phyloP scores from a whole-genome alignment of 768 basidiomycete species.

The Leccinum pellstonianum region DNA sequence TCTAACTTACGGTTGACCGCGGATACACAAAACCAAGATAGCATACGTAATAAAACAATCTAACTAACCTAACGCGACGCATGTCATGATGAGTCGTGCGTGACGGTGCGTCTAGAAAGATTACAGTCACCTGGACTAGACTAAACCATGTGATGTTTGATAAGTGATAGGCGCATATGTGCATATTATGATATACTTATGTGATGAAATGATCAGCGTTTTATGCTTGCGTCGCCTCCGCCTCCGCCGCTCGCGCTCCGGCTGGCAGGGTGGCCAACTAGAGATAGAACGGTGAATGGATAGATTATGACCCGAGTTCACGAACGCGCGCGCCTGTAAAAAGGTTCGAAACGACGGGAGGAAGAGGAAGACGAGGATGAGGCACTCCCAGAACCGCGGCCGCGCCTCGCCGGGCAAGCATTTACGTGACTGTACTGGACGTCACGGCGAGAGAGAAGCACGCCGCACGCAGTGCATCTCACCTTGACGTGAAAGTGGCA shows the following conservation, averaged over 20 bases:
- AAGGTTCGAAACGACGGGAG: background rate
- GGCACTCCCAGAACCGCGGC: background rate
- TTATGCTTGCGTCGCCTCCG: background rate
- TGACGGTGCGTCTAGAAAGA: too few species aligned
- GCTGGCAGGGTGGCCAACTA: background rate
- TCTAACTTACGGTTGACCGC: background rate
- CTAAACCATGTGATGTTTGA: background rate
- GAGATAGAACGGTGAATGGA: background rate
- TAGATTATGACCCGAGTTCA: background rate
- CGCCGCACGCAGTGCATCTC: constrained; percentile 10
- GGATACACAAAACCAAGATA: background rate
- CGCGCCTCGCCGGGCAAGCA: constrained; percentile 7
- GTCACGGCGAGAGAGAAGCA: constrained; percentile 21
- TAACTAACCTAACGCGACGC: background rate
- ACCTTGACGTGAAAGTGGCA: constrained; percentile 16
- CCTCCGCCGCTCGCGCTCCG: too few species aligned
- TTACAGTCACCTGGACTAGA: background rate
- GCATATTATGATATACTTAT: background rate
- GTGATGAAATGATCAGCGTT: background rate
- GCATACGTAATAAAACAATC: background rate
- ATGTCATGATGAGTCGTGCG: background rate
- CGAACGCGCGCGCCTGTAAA: background rate
- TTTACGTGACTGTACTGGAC: constrained; percentile 17
- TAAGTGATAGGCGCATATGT: background rate
- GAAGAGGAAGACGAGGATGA: background rate